These are phyloP conservation scores for Sphaerulina vaccinii DNA, from an alignment of 2,329 filamentous ascomycete species.

Conservation along the genomic window DNA sequence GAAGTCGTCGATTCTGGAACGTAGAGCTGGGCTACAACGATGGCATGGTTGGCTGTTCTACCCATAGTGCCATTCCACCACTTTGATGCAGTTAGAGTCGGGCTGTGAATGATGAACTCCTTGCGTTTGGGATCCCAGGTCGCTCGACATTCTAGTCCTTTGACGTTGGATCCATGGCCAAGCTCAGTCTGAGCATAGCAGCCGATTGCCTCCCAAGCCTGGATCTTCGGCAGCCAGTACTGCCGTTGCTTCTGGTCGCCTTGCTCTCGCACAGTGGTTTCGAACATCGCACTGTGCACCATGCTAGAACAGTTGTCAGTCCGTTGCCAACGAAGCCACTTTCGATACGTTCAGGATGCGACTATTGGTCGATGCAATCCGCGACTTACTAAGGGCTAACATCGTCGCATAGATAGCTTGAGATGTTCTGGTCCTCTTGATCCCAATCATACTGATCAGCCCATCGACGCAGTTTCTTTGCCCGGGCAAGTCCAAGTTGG, in stretches of 20 bases:
- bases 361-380: too few relatives aligned
- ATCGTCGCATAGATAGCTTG: slow-evolving; percentile 54
- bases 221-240: slow-evolving; percentile 52
- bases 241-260: slow-evolving; percentile 48
- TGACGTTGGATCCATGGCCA: slow-evolving; percentile 54
- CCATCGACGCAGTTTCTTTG: slow-evolving; percentile 51
- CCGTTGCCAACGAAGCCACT: too few relatives aligned
- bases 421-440: slow-evolving; percentile 52
- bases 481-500: slow-evolving; percentile 53
- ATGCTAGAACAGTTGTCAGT: slow-evolving; percentile 28
- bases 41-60: slow-evolving; percentile 55
- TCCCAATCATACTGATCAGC: slow-evolving; percentile 49
- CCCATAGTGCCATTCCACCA: slow-evolving; percentile 58
- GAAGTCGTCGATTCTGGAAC: slow-evolving; percentile 40
- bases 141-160: slow-evolving; percentile 51
- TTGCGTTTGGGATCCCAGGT: slow-evolving; percentile 47
- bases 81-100: slow-evolving; percentile 53
- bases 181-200: slow-evolving; percentile 53
- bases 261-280: slow-evolving; percentile 53
- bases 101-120: slow-evolving; percentile 53
- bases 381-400: slow-evolving; percentile 47
- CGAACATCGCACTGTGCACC: slow-evolving; percentile 54
- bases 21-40: slow-evolving; percentile 54
- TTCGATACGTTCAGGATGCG: too few relatives aligned
- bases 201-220: slow-evolving; percentile 52